Conservation (phyloP, 139 green algal species). For the Tetradesmus obliquus region DNA sequence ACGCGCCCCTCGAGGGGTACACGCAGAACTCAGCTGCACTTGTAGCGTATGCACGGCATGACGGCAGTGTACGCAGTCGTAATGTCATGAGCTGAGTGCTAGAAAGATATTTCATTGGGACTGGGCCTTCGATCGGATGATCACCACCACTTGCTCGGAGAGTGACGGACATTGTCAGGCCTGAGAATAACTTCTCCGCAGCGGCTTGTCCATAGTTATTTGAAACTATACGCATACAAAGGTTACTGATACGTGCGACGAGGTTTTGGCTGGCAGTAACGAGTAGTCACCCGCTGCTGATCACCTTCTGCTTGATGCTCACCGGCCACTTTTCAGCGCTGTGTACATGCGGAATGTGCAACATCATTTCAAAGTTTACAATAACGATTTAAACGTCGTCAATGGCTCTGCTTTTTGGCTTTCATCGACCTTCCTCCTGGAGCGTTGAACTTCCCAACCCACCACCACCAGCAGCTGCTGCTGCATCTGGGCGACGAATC, state of each 20-base stretch:
- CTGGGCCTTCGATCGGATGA: not conserved
- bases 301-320: not conserved
- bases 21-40: not conserved
- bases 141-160: not conserved
- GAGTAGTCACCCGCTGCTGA: not conserved
- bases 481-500: no score
- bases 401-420: no score
- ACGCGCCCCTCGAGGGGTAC: not conserved
- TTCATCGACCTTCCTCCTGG: no score
- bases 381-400: no score
- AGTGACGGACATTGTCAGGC: not conserved
- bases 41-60: not conserved
- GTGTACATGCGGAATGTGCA: no score
- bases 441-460: no score
- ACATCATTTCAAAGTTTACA: no score
- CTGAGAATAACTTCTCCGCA: not conserved
- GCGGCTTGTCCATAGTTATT: no score
- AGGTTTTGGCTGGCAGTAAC: not conserved
- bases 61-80: no score
- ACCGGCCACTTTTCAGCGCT: not conserved
- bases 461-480: no score
- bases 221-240: no score
- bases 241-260: not conserved
- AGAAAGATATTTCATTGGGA: not conserved
- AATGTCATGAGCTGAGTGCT: not conserved